Evolutionary conservation across 148 eudicot genomes (phyloP), one percentile per base, ranked within the genome.

Genomic region (Talinum fruticosum): DNA sequence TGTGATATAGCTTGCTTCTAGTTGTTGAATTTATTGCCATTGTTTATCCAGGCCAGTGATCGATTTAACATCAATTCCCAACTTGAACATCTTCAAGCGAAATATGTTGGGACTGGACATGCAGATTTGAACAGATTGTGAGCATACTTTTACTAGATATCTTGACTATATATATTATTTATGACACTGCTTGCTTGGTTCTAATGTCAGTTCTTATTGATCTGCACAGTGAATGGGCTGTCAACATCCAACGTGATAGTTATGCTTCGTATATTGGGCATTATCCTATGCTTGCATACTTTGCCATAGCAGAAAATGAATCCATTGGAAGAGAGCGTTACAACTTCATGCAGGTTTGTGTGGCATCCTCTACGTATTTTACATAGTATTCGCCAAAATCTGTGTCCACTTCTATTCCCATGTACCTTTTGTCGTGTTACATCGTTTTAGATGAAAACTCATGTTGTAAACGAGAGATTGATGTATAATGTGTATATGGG

Each of bases 41-140:
- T 73, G 69, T 78, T 45, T 76, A 8, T 78, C 82, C 88, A 94
- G 98, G 98, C 98, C 71, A 94, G 98, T 88, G 98, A 94, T 79
- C 88, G 98, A 87, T 94, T 94, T 75, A 94, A 94, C 70, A 94
- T 94, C 86, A 94, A 94, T 82, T 94, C 98, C 23, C 98, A 94
- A 83, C 97, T 94, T 83, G 98, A 94, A 87, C 98, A 94, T 86
- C 88, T 94, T 74, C 98, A 94, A 84, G 95, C 98, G 33, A 94
- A 94, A 85, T 92, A 94, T 84, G 98, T 94, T 28, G 98, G 98
- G 59, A 94, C 98, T 5, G 98, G 97, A 7, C 98, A 94, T 82
- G 97, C 98, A 0, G 98, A 94, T 74, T 76, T 92, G 91, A 92
- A 85, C 75, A 86, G 97, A 94, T 94, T 92, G 98, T 94, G 84